Evolutionary conservation across 805 yeast species (phyloP).

Genomic region (Lachancea sp.): DNA sequence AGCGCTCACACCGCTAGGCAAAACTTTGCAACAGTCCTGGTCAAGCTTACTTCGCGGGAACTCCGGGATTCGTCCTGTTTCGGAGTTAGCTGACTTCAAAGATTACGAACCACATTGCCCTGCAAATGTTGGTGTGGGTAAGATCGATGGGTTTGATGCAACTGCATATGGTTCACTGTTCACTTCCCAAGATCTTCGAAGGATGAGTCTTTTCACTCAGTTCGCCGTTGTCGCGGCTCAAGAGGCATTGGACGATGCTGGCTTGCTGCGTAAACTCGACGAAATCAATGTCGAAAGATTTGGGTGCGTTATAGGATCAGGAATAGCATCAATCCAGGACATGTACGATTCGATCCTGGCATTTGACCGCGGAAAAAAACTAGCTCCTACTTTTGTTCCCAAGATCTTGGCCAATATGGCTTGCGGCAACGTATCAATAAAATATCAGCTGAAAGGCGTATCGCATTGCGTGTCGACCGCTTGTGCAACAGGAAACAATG

Average conservation of each 20-base stretch:
- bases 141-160: constrained; percentile 45
- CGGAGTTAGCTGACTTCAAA: constrained; percentile 32
- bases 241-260: constrained; percentile 71
- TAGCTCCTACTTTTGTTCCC: constrained; percentile 85
- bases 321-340: constrained; percentile 83
- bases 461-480: constrained; percentile 88
- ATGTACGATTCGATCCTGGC: constrained; percentile 53
- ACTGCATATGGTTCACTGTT: constrained; percentile 32
- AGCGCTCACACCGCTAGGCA: constrained; percentile 78
- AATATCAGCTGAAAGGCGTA: constrained; percentile 73
- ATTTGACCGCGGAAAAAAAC: constrained; percentile 44
- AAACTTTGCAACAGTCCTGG: constrained; percentile 55
- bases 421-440: constrained; percentile 81
- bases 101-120: constrained; percentile 42
- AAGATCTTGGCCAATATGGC: constrained; percentile 86
- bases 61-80: constrained; percentile 57
- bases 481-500: constrained; percentile 92
- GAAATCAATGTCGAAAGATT: constrained; percentile 10
- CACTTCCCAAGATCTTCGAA: constrained; percentile 43
- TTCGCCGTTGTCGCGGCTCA: constrained; percentile 70
- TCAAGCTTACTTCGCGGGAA: constrained; percentile 40
- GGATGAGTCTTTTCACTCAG: constrained; percentile 68
- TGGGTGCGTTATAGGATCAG: constrained; percentile 89
- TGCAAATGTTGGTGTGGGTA: constrained; percentile 61
- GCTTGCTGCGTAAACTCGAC: constrained; percentile 37